Conservation (phyloP, 495 filamentous ascomycete species). For the Trypethelium eluteriae region DNA sequence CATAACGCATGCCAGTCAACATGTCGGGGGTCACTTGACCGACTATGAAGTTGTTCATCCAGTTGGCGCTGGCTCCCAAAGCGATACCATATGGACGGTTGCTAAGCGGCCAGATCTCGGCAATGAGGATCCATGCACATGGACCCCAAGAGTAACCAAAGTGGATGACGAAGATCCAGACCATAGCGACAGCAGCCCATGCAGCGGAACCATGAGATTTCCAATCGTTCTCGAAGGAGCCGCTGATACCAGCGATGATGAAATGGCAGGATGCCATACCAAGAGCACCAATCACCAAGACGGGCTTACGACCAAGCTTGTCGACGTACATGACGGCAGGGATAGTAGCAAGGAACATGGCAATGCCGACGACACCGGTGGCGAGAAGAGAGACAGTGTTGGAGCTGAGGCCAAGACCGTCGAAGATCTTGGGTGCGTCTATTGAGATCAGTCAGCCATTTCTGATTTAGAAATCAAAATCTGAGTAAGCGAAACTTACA, state of each 20-base stretch:
- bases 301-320: conserved; percentile 35
- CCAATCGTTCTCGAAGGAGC: conserved; percentile 54
- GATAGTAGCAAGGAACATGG: conserved; percentile 45
- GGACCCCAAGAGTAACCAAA: conserved; percentile 70
- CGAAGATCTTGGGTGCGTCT: conserved; percentile 70
- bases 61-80: conserved; percentile 51
- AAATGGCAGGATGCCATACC: conserved; percentile 46
- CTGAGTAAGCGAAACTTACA: conserved; percentile 26
- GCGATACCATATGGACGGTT: conserved; percentile 67
- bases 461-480: background rate
- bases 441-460: conserved; percentile 17
- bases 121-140: conserved; percentile 59
- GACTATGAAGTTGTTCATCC: conserved; percentile 61
- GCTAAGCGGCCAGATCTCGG: conserved; percentile 71
- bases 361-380: conserved; percentile 73
- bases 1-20: conserved; percentile 61
- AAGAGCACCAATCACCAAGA: conserved; percentile 34
- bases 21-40: conserved; percentile 71
- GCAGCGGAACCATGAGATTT: conserved; percentile 53
- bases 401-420: conserved; percentile 53
- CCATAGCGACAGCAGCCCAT: conserved; percentile 72
- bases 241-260: conserved; percentile 68
- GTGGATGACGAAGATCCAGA: conserved; percentile 75
- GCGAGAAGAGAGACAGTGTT: conserved; percentile 64
- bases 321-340: conserved; percentile 59